Conservation (phyloP, 345 rosid species). For the Angophora floribunda region DNA sequence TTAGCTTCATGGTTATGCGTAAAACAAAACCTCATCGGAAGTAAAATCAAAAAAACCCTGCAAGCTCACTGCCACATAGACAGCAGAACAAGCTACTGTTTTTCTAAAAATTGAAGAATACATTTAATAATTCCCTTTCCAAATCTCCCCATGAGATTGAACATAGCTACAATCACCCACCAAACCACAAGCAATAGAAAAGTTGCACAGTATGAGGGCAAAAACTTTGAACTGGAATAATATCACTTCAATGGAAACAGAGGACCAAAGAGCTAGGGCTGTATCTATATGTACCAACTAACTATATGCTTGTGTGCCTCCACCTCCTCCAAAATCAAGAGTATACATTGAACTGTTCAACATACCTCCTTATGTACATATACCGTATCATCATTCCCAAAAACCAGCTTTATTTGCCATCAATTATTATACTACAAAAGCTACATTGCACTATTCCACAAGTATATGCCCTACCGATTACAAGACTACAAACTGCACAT, state of each 20-base stretch:
- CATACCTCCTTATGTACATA: constrained; percentile 3
- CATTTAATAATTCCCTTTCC: not conserved
- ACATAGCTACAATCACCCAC: not conserved
- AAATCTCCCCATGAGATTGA: not conserved
- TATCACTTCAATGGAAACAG: not conserved
- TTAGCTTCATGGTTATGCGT: not conserved
- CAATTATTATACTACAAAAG: not conserved
- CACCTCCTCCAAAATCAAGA: not conserved
- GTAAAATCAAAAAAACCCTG: not conserved
- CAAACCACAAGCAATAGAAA: not conserved
- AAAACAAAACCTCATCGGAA: not conserved
- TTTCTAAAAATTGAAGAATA: not conserved
- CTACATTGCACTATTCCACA: not conserved
- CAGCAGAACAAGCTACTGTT: not conserved
- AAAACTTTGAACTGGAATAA: not conserved
- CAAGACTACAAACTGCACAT: not conserved
- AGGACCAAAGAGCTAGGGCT: not conserved
- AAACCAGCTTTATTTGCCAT: not conserved
- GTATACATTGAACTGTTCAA: not conserved
- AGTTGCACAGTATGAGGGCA: not conserved
- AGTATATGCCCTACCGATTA: not conserved
- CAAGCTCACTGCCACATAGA: not conserved
- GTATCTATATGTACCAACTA: not conserved
- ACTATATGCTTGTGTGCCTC: not conserved
- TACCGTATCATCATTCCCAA: not conserved